Evolutionary conservation across 306 rosid species (phyloP), one percentile per base, ranked within the genome.

Genomic region (Cicer bijugum): DNA sequence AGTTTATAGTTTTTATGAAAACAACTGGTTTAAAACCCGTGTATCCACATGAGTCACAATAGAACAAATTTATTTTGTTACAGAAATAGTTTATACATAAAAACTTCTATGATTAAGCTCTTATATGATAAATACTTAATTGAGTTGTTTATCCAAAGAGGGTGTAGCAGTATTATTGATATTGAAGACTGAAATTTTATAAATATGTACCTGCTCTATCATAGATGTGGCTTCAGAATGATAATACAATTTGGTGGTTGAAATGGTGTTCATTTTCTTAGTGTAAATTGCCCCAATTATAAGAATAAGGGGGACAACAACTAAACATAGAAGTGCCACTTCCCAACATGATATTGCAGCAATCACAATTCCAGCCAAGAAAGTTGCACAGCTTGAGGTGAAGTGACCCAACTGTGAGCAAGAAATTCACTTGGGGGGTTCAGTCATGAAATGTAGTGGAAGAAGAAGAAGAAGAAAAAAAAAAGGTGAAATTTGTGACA

Each of bases 321-420:
- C 79, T 60, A 92, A 61, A 56, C 85, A 75, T 19, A 90, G 89
- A 68, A 92, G 82, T 8, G 92, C 79, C 40, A 84, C 84, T 88
- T 92, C 89, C 94, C 98, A 92, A 71, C 86, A 82, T 86, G 90
- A 80, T 74, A 87, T 83, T 9, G 85, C 78, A 59, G 98, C 96
- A 70, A 92, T 90, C 83, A 88, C 76, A 63, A 90, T 63, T 45
- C 92, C 96, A 19, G 87, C 67, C n/a, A 88, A 64, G 84, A 92
- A 92, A 67, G 94, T 88, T 35, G 96, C 87, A 2, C 83, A 20
- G 82, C 88, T 20, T 12, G 94, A 78, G 40, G 88, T 82, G 74
- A 90, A 90, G 84, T 90, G 98, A 39, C 94, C 94, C 85, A 88
- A 57, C 97, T 92, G 85, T 42, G 48, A 65, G 67, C 5, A 64